Base-by-base conservation (phyloP, 75 land plant genomes). In the Chamaecyparis obtusa region DNA sequence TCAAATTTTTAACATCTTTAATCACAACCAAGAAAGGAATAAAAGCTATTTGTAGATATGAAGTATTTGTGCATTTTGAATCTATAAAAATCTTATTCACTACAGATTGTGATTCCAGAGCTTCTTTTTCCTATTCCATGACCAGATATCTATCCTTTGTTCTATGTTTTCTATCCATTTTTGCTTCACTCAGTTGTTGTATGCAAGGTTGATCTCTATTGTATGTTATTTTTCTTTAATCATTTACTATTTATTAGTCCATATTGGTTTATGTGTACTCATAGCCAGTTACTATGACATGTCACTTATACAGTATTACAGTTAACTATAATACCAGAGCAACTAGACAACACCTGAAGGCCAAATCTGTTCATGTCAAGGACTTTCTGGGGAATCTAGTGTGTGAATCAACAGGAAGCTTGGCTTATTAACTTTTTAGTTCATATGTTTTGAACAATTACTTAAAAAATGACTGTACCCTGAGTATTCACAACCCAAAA, bases 151-250 rank as follows among this genome's bases (percentile, higher is more conserved):
- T 41, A 37, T 24, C 27, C 21, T 32, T 78, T 21, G 44, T 39
- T 78, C 27, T 39, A 39, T 37, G 46, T 78, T 78, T 78, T 24
- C 30, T 41, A 3, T 46, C 51, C 30, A n/a, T 46, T 27, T 81
- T 43, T 81, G 41, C 4, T 46, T 46, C 33, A 46, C 49, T 81
- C 16, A 3, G 46, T 11, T 46, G 30, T 46, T 43, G 46, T 51
- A 81, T 81, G 83, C 51, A 46, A 81, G 32, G 83, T 43, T 46
- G 46, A 9, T 46, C 51, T 46, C 48, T 81, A 41, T 81, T 81
- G 10, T 10, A 80, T 39, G 4, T 30, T 81, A 41, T 43, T 21
- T 21, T 78, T 37, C 39, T 37, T 21, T 36, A 37, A 7, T 78
- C 41, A 21, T 6, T 37, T 78, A 15, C 5, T 9, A 9, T 46